Evolutionary conservation across 306 rosid genomes (phyloP).

Genomic region (Glycine soja): DNA sequence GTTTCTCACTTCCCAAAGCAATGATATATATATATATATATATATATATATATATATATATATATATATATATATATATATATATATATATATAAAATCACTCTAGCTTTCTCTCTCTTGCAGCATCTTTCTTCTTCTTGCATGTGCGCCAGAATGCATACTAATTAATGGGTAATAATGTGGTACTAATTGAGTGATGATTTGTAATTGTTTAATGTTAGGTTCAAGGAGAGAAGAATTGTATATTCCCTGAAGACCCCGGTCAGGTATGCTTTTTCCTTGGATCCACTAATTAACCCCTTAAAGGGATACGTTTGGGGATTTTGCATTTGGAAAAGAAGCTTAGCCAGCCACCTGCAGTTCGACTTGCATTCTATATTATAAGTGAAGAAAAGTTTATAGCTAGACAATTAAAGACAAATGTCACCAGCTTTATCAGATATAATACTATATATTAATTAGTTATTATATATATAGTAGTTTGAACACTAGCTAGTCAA

Average conservation of each 20-base stretch:
- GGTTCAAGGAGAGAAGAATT: constrained; percentile 92
- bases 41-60: no score
- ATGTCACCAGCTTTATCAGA: constrained; percentile 49
- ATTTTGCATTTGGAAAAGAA: constrained; percentile 47
- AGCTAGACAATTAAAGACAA: constrained; percentile 32
- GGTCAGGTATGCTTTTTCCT: constrained; percentile 84
- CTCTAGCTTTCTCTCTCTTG: no score
- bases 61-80: no score
- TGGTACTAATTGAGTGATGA: constrained; percentile 58
- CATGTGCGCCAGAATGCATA: constrained; percentile 38
- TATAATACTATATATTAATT: constrained; percentile 2
- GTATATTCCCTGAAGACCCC: constrained; percentile 93
- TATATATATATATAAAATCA: neutral
- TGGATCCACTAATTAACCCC: constrained; percentile 53
- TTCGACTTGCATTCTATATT: constrained; percentile 36
- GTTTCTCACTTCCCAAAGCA: constrained; percentile 58
- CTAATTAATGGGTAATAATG: constrained; percentile 47
- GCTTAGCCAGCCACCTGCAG: neutral
- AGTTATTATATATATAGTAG: neutral
- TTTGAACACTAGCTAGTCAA: neutral
- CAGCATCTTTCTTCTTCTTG: constrained; percentile 40
- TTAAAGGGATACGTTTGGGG: constrained; percentile 43
- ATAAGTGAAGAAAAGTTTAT: constrained; percentile 39
- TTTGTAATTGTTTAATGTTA: constrained; percentile 53
- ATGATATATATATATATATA: neutral